Percentiles rank a stretch among this genome's conserved stretches.
phyloP scores from a whole-genome alignment of 345 rosid genomes.

The Moringa oleifera region DNA sequence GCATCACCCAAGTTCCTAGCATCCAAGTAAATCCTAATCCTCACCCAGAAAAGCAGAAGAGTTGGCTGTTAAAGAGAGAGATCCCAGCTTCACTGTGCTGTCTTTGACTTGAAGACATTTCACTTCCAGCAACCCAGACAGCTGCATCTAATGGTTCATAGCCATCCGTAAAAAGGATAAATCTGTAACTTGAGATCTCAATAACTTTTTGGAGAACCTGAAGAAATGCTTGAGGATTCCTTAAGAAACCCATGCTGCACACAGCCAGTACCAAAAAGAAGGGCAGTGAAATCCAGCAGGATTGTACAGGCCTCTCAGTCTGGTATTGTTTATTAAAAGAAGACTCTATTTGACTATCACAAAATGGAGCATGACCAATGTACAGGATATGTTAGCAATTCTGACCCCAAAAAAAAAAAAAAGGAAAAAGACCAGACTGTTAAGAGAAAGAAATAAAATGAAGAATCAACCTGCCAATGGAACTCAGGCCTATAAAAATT shows the following conservation, averaged over 20 bases:
- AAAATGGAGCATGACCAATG: not conserved
- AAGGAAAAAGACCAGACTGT: not conserved
- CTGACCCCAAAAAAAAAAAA: too few species aligned
- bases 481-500: conserved; percentile 70
- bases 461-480: conserved; percentile 68
- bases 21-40: conserved; percentile 10
- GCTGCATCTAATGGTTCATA: conserved; percentile 54
- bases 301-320: too few species aligned
- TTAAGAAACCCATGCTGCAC: conserved; percentile 62
- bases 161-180: conserved; percentile 52
- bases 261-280: not conserved
- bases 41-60: conserved; percentile 62
- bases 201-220: conserved; percentile 43
- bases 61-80: conserved; percentile 39
- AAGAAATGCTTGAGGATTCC: conserved; percentile 50
- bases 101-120: conserved; percentile 15
- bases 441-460: conserved; percentile 6
- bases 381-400: not conserved
- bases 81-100: conserved; percentile 27
- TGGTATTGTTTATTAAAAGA: not conserved
- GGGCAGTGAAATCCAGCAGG: not conserved
- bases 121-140: conserved; percentile 24
- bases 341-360: not conserved
- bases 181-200: conserved; percentile 38
- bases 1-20: not conserved